phyloP scores from a whole-genome alignment of 2,329 filamentous ascomycete genomes.

The Zasmidium cellare region DNA sequence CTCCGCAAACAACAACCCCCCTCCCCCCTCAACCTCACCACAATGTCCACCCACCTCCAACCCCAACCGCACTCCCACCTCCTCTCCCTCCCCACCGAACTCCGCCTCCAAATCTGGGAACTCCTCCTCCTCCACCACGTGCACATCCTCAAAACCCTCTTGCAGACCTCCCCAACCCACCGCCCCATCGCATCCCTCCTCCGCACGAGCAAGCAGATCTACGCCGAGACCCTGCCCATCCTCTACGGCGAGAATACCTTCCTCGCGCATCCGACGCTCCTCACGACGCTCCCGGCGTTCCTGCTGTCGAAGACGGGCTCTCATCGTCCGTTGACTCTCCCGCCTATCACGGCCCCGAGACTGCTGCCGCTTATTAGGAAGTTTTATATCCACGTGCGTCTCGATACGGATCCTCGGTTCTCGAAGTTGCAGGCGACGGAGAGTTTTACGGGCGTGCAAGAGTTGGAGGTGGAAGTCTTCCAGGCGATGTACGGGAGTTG shows the following conservation, averaged over 20 bases:
- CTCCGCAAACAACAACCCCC: slow-evolving; percentile 17
- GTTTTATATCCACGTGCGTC: slow-evolving; percentile 48
- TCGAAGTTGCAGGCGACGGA: slow-evolving; percentile 37
- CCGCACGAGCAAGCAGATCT: slow-evolving; percentile 41
- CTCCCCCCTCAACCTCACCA: not conserved
- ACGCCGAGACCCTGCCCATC: slow-evolving; percentile 44
- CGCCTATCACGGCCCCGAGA: slow-evolving; percentile 37
- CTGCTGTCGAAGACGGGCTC: slow-evolving; percentile 36
- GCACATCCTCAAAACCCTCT: not conserved
- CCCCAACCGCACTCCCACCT: slow-evolving; percentile 27
- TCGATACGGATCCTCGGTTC: slow-evolving; percentile 54
- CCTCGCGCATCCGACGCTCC: slow-evolving; percentile 49
- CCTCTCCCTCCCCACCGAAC: slow-evolving; percentile 57
- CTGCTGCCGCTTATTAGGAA: slow-evolving; percentile 19
- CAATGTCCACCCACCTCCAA: slow-evolving; percentile 12
- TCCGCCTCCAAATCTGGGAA: slow-evolving; percentile 59
- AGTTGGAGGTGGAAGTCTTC: slow-evolving; percentile 52
- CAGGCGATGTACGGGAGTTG: slow-evolving; percentile 47
- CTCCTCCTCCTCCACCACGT: slow-evolving; percentile 32
- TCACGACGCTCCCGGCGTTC: slow-evolving; percentile 43
- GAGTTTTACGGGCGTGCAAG: slow-evolving; percentile 49
- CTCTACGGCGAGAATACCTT: slow-evolving; percentile 54
- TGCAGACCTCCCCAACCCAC: slow-evolving; percentile 10
- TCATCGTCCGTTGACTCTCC: slow-evolving; percentile 18
- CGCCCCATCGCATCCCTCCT: slow-evolving; percentile 45